These are phyloP conservation scores for Galerina marginata DNA, from an alignment of 768 basidiomycete species.

Conservation along the genomic window DNA sequence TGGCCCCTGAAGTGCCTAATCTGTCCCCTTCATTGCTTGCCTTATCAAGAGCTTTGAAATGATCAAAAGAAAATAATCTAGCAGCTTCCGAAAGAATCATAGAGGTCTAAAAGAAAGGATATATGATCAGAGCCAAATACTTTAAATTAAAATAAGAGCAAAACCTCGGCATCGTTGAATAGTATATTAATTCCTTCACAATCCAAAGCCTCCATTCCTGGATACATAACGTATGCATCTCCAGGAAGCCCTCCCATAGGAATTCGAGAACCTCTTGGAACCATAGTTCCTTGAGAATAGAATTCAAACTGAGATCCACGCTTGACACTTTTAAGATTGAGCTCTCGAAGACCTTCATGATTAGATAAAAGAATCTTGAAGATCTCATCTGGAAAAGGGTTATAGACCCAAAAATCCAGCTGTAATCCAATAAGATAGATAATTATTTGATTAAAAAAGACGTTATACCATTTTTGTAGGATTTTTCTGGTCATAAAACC, in stretches of 20 bases:
- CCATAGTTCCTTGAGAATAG: neutral
- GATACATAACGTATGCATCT: neutral
- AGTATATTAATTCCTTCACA: neutral
- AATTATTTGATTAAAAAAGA: too few species aligned
- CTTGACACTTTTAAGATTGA: neutral
- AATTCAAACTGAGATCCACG: neutral
- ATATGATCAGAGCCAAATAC: neutral
- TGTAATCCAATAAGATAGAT: too few species aligned
- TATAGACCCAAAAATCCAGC: too few species aligned
- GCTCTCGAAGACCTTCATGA: too few species aligned
- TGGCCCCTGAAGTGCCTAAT: constrained; percentile 4
- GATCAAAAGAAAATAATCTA: neutral
- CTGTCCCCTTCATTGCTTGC: neutral
- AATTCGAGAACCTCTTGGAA: neutral
- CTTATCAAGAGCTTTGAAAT: neutral
- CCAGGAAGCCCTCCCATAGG: neutral
- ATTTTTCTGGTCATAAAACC: too few species aligned
- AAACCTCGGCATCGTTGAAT: neutral
- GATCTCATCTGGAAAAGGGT: too few species aligned
- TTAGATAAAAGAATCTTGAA: too few species aligned
- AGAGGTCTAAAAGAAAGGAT: neutral
- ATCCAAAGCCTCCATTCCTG: neutral
- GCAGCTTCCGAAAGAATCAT: neutral
- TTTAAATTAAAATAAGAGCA: neutral
- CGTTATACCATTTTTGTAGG: too few species aligned